Evolutionary conservation across 371 early-diverging fungal genomes (phyloP).

Genomic region (Blastocladiella emersonii): DNA sequence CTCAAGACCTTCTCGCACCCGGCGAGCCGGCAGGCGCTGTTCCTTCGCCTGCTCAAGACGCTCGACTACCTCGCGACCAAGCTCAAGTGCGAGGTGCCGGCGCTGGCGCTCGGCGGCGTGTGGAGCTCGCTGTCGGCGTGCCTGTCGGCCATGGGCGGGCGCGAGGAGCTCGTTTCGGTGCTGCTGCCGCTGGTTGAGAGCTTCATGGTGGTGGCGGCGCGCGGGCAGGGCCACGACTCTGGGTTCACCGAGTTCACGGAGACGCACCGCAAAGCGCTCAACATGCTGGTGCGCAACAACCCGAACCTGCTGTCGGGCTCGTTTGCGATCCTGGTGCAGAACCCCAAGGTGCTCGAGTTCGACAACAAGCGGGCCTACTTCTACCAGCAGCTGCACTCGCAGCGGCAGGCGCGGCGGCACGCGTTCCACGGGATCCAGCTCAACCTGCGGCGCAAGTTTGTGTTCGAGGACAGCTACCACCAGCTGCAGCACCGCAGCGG

Average conservation of each 20-base stretch:
- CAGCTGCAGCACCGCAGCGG: constrained; percentile 81
- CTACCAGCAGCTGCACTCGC: constrained; percentile 68
- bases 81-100: constrained; percentile 1
- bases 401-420: constrained; percentile 53
- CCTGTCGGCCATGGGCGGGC: constrained; percentile 53
- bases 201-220: constrained; percentile 84
- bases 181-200: constrained; percentile 88
- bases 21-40: constrained; percentile 75
- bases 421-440: constrained; percentile 57
- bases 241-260: constrained; percentile 81
- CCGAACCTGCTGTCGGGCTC: constrained; percentile 90
- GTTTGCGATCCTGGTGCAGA: constrained; percentile 87
- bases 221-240: constrained; percentile 56
- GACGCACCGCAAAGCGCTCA: constrained; percentile 86
- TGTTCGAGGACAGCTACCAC: constrained; percentile 94
- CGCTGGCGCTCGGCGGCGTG: constrained; percentile 49
- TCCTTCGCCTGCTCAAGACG: constrained; percentile 85
- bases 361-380: constrained; percentile 98
- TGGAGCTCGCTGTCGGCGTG: constrained; percentile 71
- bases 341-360: constrained; percentile 94
- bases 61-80: constrained; percentile 55
- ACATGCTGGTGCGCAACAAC: constrained; percentile 92
- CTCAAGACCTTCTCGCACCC: constrained; percentile 53
- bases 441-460: constrained; percentile 82
- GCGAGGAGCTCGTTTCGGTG: constrained; percentile 71